Evolutionary conservation across 345 rosid genomes (phyloP), one percentile per base, ranked within the genome.

Genomic region (Firmiana major): DNA sequence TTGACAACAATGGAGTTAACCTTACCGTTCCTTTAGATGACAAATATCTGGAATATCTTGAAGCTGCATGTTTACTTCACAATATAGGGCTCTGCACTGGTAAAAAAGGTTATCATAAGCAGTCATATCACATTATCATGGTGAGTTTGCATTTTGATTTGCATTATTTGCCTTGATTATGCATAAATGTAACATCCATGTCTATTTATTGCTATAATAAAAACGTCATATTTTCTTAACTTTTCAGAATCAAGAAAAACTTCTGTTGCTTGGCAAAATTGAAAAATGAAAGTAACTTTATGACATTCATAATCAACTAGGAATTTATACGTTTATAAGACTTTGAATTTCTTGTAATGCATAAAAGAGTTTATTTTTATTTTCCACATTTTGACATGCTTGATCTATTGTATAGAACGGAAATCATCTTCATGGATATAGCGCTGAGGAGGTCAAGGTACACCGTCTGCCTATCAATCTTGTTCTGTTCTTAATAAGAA

Each of bases 61-160:
- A 89, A 82, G 97, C 90, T 81, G 92, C 97, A 16, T 92, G 94
- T 78, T 85, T 89, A 81, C 92, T 92, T 79, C 97, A 92, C 81
- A 86, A 83, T 75, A 77, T 88, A 10, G 97, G 97, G 54, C 81
- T 84, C 59, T 78, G 83, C 78, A 75, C 80, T 68, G 82, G 93
- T 81, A 86, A 86, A 85, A 90, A 85, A 83, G 92, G 94, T 76
- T 90, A 92, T 75, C 97, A 92, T 78, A 90, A 90, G 88, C 87
- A 88, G 85, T 88, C 94, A 36, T 88, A 82, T 79, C 83, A 65
- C 65, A 90, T 92, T 63, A 84, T 90, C 75, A 87, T 81, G 89
- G 93, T 92, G 81, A 45, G 83, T 73, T 6, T 34, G 54, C 15
- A 76, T 60, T 43, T 76, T 40, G 17, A 42, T 64, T 58, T n/a